Conservation (phyloP, 106 monocot species). For the Acorus calamus region DNA sequence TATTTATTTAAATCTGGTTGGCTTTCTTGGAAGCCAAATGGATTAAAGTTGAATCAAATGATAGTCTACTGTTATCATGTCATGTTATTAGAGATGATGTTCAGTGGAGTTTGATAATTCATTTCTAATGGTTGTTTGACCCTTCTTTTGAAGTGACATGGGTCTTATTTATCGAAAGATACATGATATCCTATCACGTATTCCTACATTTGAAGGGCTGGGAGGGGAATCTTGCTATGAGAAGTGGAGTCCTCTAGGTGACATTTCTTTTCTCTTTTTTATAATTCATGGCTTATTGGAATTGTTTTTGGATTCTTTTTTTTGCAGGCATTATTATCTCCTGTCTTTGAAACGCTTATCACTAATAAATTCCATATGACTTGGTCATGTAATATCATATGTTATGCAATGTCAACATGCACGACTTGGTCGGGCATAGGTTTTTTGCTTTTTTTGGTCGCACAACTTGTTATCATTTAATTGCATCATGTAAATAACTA, state of each 20-base stretch:
- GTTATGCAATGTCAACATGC: too few species aligned
- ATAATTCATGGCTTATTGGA: not conserved
- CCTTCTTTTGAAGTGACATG: constrained; percentile 10
- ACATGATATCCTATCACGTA: constrained; percentile 35
- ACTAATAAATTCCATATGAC: too few species aligned
- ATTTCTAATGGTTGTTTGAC: not conserved
- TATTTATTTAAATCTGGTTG: too few species aligned
- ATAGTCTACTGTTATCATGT: not conserved
- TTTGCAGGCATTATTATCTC: not conserved
- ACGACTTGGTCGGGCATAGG: too few species aligned
- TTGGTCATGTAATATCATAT: too few species aligned
- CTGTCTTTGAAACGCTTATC: too few species aligned
- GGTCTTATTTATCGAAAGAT: constrained; percentile 23
- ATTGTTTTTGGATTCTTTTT: not conserved
- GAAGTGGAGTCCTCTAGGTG: constrained; percentile 65
- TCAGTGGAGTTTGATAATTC: too few species aligned
- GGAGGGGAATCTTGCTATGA: constrained; percentile 32
- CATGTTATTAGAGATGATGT: too few species aligned
- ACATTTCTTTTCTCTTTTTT: not conserved
- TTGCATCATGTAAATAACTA: too few species aligned
- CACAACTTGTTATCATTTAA: too few species aligned
- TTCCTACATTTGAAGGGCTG: constrained; percentile 35
- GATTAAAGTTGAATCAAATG: constrained; percentile 1
- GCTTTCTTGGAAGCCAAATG: not conserved
- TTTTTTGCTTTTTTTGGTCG: too few species aligned